phyloP scores from a whole-genome alignment of 768 basidiomycete genomes.

The Gymnopilus dilepis region DNA sequence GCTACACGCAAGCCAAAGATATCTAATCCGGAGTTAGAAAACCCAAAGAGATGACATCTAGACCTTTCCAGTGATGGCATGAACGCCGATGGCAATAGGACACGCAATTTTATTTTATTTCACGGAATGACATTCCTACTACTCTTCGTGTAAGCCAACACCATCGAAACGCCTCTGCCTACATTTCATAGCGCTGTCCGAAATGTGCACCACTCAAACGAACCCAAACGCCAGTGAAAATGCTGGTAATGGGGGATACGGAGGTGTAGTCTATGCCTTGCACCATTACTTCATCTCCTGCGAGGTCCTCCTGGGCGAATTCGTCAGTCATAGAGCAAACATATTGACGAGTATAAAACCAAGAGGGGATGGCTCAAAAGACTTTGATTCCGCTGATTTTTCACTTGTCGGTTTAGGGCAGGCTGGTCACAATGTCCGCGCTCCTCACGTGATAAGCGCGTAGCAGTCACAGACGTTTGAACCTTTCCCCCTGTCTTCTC shows the following conservation, averaged over 20 bases:
- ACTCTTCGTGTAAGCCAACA: neutral
- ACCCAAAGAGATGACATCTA: slow-evolving; percentile 20
- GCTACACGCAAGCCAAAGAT: slow-evolving; percentile 24
- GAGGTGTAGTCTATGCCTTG: slow-evolving; percentile 87
- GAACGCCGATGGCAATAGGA: neutral
- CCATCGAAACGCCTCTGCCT: neutral
- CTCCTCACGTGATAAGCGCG: neutral
- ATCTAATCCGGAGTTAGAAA: slow-evolving; percentile 38
- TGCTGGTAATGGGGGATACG: slow-evolving; percentile 80
- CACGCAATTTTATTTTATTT: neutral
- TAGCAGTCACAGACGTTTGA: neutral
- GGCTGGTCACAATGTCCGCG: slow-evolving; percentile 1
- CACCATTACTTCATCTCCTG: slow-evolving; percentile 92
- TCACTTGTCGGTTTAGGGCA: slow-evolving; percentile 27
- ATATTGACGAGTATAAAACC: slow-evolving; percentile 44
- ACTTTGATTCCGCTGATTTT: slow-evolving; percentile 5
- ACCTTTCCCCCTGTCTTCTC: neutral
- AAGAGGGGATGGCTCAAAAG: slow-evolving; percentile 46
- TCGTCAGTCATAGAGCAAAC: slow-evolving; percentile 43
- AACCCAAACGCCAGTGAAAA: slow-evolving; percentile 65
- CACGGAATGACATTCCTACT: neutral
- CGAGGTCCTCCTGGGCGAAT: slow-evolving; percentile 64
- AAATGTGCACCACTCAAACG: slow-evolving; percentile 88
- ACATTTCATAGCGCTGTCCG: neutral
- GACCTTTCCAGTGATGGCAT: slow-evolving; percentile 9